Base-by-base conservation (phyloP, 352 stramenopile genomes). In the Hyaloperonospora arabidopsidis region DNA sequence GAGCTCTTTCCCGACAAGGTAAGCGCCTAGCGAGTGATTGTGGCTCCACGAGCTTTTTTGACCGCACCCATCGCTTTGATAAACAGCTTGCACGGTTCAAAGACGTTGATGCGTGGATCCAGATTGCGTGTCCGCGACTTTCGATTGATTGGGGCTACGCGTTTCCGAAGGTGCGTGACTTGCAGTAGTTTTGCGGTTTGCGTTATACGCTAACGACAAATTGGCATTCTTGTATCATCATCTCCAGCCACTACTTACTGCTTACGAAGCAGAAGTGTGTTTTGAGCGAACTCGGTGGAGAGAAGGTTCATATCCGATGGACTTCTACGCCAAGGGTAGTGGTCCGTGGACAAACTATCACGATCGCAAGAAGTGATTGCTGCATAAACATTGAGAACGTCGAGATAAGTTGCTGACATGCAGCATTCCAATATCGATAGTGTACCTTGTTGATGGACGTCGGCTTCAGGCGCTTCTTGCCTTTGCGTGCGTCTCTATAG, bases 141-240 rank as follows among this genome's bases (percentile, higher is more conserved):
- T 98, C 89, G 21, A 97, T 99, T 34, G 97, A 99, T 68, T 99
- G 97, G 97, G 97, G 97, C 49, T 96, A 98, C 59, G 89, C 91
- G 36, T 98, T 99, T 53, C 68, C 70, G 21, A 97, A 96, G 71
- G 84, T 89, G 40, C 47, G 17, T 50, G 28, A 19, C 6, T 48
- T 15, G n/a, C 5, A 39, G 45, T 14, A 2, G 47, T n/a, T 49
- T 15, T 49, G 22, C 7, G 8, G 14, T 18, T 5, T 13, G 4
- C 5, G 32, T 41, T 43, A 25, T 29, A 15, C 11, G 1, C 36
- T 59, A 45, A 41, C 21, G 19, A 13, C 38, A 18, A 29, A 4
- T 32, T 32, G 25, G 4, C 25, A 32, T 56, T 28, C 19, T 35
- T 12, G 18, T 57, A 14, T 46, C 21, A 49, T 49, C 4, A n/a